Evolutionary conservation across 2,329 filamentous ascomycete species (phyloP).

Genomic region (Monosporascus ibericus): DNA sequence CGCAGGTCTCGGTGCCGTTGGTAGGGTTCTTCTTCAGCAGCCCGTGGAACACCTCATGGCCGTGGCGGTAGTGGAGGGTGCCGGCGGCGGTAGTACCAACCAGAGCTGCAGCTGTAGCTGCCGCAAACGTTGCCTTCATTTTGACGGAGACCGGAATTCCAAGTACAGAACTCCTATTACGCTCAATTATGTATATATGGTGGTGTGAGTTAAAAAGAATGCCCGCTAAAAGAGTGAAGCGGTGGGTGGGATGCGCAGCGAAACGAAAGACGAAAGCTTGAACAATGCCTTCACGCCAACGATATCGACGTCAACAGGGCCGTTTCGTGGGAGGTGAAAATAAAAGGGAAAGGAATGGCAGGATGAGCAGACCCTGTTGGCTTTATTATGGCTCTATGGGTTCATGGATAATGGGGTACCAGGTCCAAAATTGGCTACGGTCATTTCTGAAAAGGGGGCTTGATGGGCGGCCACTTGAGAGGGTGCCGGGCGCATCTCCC

Average conservation of each 20-base stretch:
- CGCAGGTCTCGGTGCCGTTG: constrained; percentile 45
- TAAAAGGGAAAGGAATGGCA: constrained; percentile 29
- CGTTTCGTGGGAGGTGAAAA: constrained; percentile 35
- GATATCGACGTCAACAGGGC: constrained; percentile 45
- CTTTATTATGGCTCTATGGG: constrained; percentile 34
- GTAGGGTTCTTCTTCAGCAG: constrained; percentile 42
- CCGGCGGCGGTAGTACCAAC: constrained; percentile 50
- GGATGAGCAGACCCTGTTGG: constrained; percentile 29
- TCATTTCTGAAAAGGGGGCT: neutral
- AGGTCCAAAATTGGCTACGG: constrained; percentile 14
- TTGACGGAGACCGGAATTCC: constrained; percentile 31
- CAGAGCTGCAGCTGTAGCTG: constrained; percentile 57
- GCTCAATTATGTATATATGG: constrained; percentile 17
- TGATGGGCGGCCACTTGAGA: neutral
- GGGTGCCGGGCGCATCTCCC: neutral
- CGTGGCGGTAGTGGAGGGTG: constrained; percentile 55
- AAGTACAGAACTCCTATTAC: constrained; percentile 20
- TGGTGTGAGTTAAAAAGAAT: constrained; percentile 49
- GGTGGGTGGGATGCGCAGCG: constrained; percentile 44
- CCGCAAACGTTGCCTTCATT: constrained; percentile 70
- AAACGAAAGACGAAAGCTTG: constrained; percentile 47
- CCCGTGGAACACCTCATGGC: constrained; percentile 47
- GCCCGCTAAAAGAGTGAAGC: constrained; percentile 89
- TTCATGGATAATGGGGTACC: constrained; percentile 19
- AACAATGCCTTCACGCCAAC: constrained; percentile 40